phyloP scores from a whole-genome alignment of 2,329 filamentous ascomycete species.

The Fusarium nisikadoi region DNA sequence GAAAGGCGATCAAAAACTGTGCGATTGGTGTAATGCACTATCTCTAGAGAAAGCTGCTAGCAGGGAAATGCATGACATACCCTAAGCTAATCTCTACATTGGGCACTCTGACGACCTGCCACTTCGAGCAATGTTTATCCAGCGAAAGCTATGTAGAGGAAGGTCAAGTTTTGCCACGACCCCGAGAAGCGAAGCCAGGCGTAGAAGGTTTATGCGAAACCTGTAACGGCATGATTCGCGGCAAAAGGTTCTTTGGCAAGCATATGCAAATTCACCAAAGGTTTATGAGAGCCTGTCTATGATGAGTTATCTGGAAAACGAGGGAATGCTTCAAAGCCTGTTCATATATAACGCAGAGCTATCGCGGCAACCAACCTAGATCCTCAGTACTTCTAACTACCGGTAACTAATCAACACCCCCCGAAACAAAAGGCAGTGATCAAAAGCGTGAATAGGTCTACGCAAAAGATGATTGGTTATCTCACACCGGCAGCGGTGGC shows the following conservation, averaged over 20 bases:
- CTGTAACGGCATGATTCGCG: accelerated
- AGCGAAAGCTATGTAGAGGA: accelerated
- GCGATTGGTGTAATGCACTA: background rate
- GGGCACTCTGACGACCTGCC: background rate
- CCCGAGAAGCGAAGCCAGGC: background rate
- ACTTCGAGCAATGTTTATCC: background rate
- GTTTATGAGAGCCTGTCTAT: too few species aligned
- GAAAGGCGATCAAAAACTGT: background rate
- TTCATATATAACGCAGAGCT: background rate
- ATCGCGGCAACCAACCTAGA: too few species aligned
- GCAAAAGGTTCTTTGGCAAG: background rate
- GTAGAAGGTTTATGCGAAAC: background rate
- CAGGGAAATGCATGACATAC: background rate
- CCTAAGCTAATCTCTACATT: background rate
- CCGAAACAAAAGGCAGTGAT: too few species aligned
- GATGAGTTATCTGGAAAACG: too few species aligned
- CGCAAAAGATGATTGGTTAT: too few species aligned
- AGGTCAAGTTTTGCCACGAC: background rate
- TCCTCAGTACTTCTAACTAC: too few species aligned
- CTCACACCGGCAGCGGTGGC: too few species aligned
- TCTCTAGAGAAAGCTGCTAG: background rate
- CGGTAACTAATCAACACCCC: too few species aligned
- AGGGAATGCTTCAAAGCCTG: background rate
- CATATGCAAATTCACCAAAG: background rate
- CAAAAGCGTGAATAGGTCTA: too few species aligned